Base-by-base conservation (phyloP, 139 green algal genomes). In the Chlorella sorokiniana region DNA sequence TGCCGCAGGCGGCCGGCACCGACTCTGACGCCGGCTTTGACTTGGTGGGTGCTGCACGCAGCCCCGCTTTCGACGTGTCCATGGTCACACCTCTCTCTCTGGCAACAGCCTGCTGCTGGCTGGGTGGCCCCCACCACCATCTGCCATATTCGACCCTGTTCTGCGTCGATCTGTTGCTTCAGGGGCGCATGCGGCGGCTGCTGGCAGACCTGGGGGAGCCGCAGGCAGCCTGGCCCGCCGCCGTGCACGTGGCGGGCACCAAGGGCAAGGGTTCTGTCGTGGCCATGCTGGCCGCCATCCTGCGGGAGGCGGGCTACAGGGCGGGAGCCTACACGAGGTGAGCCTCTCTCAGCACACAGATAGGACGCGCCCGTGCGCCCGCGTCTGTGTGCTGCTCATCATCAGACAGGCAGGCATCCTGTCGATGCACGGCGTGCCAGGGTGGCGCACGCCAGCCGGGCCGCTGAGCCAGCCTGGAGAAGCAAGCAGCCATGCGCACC, bases 201-300 rank as follows among this genome's bases (percentile, higher is more conserved):
- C 81, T 96, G 33, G 65, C 40, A 1, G 78, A 69, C 25, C 77
- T 97, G 42, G 92, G 91, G 1, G 61, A 92, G 27, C 94, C 94
- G 2, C 91, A 97, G 25, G 14, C 69, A 9, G 42, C 40, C 2
- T 83, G 87, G 81, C 82, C 74, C 20, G 65, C 59, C 16, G 89
- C 87, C 2, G 86, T 96, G 7, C 95, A 98, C 75, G 84, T 98
- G 11, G 94, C 92, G 6, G 95, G 95, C 45, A 98, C 91, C 68
- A 98, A 98, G 81, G 94, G 94, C 82, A 98, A 98, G 75, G 95
- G 95, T 25, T 97, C 93, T 63, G 92, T 88, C 8, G 88, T 84
- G 0, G 74, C 90, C 23, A 78, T 98, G 67, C 79, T 98, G 20
- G 73, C 87, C 2, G 45, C 41, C n/a, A 89, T 94, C 20, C 79